These are phyloP conservation scores for Tetrapyrgos nigripes DNA, from an alignment of 1,284 basidiomycete species.

Conservation along the genomic window DNA sequence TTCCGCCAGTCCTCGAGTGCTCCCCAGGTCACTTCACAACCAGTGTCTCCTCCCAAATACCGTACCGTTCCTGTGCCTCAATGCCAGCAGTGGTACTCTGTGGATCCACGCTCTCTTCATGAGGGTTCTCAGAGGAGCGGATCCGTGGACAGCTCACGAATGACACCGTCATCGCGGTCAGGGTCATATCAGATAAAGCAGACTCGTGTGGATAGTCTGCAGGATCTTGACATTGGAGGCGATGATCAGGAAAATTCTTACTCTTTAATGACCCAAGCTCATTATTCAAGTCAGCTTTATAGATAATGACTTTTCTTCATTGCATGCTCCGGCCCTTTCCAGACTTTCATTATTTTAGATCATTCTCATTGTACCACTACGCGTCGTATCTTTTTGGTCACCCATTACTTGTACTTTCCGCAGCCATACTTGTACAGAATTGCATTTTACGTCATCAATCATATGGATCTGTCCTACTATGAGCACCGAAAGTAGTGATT, in stretches of 20 bases:
- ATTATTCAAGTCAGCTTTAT: constrained; percentile 10
- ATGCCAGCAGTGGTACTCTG: background rate
- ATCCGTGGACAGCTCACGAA: background rate
- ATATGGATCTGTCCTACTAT: background rate
- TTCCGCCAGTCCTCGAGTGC: background rate
- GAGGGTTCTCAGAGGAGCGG: background rate
- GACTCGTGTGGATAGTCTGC: background rate
- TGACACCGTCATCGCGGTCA: background rate
- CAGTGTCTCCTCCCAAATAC: background rate
- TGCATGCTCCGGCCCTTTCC: background rate
- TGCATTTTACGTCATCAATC: background rate
- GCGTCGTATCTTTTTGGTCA: background rate
- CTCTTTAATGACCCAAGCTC: background rate
- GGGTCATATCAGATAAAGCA: background rate
- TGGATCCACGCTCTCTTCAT: background rate
- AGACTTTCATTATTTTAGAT: background rate
- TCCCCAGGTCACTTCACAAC: background rate
- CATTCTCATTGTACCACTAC: background rate
- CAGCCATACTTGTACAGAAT: too few species aligned
- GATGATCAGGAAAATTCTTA: constrained; percentile 5
- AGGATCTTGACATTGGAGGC: constrained; percentile 5
- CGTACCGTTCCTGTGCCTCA: background rate
- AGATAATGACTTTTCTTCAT: background rate
- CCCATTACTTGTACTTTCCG: background rate
- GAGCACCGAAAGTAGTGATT: constrained; percentile 6